phyloP scores from a whole-genome alignment of 2,329 filamentous ascomycete genomes.

The Pseudovirgaria hyperparasitica region DNA sequence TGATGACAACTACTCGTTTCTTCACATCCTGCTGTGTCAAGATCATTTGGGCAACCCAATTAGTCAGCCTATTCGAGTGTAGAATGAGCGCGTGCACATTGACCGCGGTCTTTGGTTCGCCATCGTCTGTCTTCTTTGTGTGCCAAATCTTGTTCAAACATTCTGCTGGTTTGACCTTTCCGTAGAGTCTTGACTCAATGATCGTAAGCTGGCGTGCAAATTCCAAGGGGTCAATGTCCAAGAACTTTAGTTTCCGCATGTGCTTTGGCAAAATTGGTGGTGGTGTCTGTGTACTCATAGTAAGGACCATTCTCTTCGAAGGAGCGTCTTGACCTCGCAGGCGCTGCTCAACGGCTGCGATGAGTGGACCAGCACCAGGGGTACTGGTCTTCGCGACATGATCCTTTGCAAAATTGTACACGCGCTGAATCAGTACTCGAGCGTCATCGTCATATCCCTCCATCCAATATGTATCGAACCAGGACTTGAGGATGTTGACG shows the following conservation, averaged over 20 bases:
- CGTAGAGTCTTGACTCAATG: constrained; percentile 87
- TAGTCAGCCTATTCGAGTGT: constrained; percentile 97
- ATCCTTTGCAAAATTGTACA: constrained; percentile 83
- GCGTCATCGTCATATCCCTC: constrained; percentile 78
- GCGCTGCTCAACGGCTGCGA: constrained; percentile 79
- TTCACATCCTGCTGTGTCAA: constrained; percentile 87
- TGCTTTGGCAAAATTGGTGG: constrained; percentile 92
- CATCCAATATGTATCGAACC: constrained; percentile 99
- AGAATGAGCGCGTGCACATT: constrained; percentile 95
- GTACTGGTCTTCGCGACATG: constrained; percentile 89
- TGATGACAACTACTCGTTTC: constrained; percentile 93
- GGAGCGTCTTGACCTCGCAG: constrained; percentile 78
- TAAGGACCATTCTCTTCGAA: constrained; percentile 76
- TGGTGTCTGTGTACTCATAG: constrained; percentile 69
- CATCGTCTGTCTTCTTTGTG: constrained; percentile 77
- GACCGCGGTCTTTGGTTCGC: constrained; percentile 71
- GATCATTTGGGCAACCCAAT: constrained; percentile 99
- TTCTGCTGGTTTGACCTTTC: constrained; percentile 90
- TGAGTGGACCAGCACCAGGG: constrained; percentile 71
- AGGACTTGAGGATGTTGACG: constrained; percentile 94
- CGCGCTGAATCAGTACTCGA: constrained; percentile 71
- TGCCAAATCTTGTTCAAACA: constrained; percentile 99
- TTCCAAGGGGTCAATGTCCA: constrained; percentile 90
- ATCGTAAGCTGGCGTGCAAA: constrained; percentile 97
- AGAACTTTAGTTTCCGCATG: constrained; percentile 98